phyloP scores from a whole-genome alignment of 2,329 filamentous ascomycete genomes.

The Macroventuria anomochaeta region DNA sequence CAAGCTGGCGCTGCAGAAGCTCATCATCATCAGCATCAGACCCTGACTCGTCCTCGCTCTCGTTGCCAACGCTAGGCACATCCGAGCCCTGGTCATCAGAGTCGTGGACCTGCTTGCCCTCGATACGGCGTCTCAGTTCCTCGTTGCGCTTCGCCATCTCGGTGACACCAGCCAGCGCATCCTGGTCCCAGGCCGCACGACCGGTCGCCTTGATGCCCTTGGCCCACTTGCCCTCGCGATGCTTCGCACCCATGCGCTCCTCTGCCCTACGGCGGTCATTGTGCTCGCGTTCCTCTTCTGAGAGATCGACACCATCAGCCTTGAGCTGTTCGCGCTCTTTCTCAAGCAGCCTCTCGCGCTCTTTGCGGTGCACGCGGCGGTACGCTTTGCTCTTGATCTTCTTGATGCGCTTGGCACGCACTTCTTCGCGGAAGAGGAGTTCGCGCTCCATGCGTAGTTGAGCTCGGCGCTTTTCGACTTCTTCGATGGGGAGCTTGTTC shows the following conservation, averaged over 20 bases:
- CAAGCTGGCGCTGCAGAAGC: conserved; percentile 41
- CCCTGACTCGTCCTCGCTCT: conserved; percentile 61
- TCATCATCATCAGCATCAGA: conserved; percentile 63
- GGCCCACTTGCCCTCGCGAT: conserved; percentile 90
- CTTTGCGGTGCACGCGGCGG: conserved; percentile 87
- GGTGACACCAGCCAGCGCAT: conserved; percentile 76
- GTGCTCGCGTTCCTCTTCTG: conserved; percentile 68
- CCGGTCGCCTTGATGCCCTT: conserved; percentile 82
- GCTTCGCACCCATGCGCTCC: conserved; percentile 83
- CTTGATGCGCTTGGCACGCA: conserved; percentile 89
- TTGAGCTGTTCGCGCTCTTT: conserved; percentile 64
- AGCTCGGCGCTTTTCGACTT: conserved; percentile 73
- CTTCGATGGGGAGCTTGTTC: conserved; percentile 74
- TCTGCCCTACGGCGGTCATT: conserved; percentile 79
- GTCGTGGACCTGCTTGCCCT: conserved; percentile 68
- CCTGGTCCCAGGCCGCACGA: conserved; percentile 85
- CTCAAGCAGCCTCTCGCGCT: conserved; percentile 65
- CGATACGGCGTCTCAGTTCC: conserved; percentile 79
- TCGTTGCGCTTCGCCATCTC: conserved; percentile 85
- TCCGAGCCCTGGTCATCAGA: conserved; percentile 56
- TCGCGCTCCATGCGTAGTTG: conserved; percentile 83
- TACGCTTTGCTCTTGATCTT: conserved; percentile 99
- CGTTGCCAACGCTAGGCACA: conserved; percentile 58
- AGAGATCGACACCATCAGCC: conserved; percentile 65
- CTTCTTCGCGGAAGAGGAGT: conserved; percentile 84